Conservation (phyloP, 108 stramenopile genomes). For the Cyclotella kingstonii region DNA sequence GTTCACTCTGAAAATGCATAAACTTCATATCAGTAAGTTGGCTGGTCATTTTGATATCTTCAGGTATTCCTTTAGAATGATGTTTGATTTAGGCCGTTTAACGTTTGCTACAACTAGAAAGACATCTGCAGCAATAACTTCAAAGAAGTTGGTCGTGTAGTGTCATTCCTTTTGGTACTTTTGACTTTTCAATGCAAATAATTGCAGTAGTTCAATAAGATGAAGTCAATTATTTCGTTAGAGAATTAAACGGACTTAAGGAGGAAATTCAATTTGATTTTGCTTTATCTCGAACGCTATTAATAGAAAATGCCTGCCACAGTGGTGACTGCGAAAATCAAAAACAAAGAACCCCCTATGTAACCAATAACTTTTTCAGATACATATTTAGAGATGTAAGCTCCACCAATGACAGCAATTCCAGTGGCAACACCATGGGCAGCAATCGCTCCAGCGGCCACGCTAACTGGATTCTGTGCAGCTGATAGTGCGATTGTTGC, state of each 20-base stretch:
- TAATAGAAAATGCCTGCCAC: slow-evolving; percentile 75
- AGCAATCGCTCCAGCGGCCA: slow-evolving; percentile 89
- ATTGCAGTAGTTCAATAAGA: too few relatives aligned
- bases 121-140: too few relatives aligned
- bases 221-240: too few relatives aligned
- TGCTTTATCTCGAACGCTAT: background rate
- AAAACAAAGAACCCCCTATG: slow-evolving; percentile 88
- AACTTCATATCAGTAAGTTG: too few relatives aligned
- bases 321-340: slow-evolving; percentile 90
- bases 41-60: too few relatives aligned
- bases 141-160: too few relatives aligned
- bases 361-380: slow-evolving; percentile 91
- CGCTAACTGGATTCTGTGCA: slow-evolving; percentile 94
- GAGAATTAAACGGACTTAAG: slow-evolving; percentile 1
- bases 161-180: too few relatives aligned
- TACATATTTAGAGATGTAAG: slow-evolving; percentile 83
- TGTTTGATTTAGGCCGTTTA: too few relatives aligned
- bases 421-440: slow-evolving; percentile 93
- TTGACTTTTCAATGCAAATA: too few relatives aligned
- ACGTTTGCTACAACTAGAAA: too few relatives aligned
- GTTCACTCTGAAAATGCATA: too few relatives aligned
- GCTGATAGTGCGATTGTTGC: slow-evolving; percentile 97
- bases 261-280: background rate
- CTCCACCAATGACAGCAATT: slow-evolving; percentile 86
- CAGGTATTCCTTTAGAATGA: too few relatives aligned